Percentiles rank a stretch among this genome's conserved stretches.
These are phyloP conservation scores for Isatis tinctoria DNA, from an alignment of 345 rosid genomes.

Conservation along the genomic window DNA sequence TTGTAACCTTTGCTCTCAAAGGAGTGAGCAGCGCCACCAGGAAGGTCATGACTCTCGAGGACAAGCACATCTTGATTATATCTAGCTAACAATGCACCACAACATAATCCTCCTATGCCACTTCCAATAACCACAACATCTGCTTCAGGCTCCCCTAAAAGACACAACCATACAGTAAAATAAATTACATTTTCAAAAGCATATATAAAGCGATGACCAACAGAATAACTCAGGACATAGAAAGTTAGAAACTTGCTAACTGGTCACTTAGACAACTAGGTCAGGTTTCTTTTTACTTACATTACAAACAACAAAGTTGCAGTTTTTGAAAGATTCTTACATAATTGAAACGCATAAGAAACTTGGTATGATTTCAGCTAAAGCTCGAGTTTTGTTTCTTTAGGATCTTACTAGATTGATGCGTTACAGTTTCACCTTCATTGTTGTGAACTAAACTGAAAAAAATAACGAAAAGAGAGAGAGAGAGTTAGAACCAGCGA, in stretches of 20 bases:
- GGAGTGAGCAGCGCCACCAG: slow-evolving; percentile 90
- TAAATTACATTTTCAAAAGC: not conserved
- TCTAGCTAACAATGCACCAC: slow-evolving; percentile 83
- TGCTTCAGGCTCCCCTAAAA: slow-evolving; percentile 71
- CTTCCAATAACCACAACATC: slow-evolving; percentile 91
- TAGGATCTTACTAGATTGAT: not conserved
- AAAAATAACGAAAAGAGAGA: not conserved
- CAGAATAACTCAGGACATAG: not conserved
- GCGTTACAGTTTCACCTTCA: not conserved
- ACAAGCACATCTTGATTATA: slow-evolving; percentile 76
- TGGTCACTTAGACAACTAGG: not conserved
- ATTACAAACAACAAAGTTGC: not conserved
- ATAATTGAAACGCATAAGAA: not conserved
- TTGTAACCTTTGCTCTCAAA: slow-evolving; percentile 74
- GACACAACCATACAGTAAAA: not conserved
- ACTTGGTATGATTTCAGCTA: not conserved
- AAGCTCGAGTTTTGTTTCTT: not conserved
- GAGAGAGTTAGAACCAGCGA: slow-evolving; percentile 39
- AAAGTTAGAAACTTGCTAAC: not conserved
- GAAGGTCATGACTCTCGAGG: slow-evolving; percentile 82
- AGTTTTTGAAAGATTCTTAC: not conserved
- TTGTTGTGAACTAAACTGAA: not conserved
- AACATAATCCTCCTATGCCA: slow-evolving; percentile 84
- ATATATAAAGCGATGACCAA: not conserved
- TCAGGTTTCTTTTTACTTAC: not conserved